phyloP scores from a whole-genome alignment of 768 basidiomycete species.

The Panellus pusillus region DNA sequence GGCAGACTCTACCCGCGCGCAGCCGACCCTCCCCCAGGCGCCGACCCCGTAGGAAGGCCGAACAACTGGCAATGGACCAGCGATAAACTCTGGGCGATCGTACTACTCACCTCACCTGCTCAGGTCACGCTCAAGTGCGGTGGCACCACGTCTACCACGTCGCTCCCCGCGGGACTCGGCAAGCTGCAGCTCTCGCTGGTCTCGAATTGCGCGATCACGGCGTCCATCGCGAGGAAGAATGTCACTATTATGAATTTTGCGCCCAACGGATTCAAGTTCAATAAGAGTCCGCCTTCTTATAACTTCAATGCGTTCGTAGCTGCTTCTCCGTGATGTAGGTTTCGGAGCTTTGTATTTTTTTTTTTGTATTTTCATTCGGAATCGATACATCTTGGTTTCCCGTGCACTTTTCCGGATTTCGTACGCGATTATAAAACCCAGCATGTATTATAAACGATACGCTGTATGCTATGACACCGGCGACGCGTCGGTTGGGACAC shows the following conservation, averaged over 20 bases:
- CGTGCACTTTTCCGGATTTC: too few relatives aligned
- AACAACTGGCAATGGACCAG: slow-evolving; percentile 50
- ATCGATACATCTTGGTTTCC: background rate
- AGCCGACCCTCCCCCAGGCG: slow-evolving; percentile 28
- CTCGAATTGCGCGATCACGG: slow-evolving; percentile 30
- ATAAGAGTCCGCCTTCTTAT: slow-evolving; percentile 50
- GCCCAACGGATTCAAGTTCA: slow-evolving; percentile 49
- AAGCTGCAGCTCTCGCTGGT: slow-evolving; percentile 53
- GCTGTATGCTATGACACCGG: too few relatives aligned
- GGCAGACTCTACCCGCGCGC: slow-evolving; percentile 57
- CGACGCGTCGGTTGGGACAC: background rate
- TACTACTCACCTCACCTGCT: slow-evolving; percentile 49
- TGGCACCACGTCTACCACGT: slow-evolving; percentile 29
- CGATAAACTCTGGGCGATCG: slow-evolving; percentile 62
- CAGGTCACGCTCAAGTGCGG: slow-evolving; percentile 44
- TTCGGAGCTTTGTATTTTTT: background rate
- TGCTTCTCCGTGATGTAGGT: slow-evolving; percentile 26
- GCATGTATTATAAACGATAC: too few relatives aligned
- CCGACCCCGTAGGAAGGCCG: slow-evolving; percentile 52
- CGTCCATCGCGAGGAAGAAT: slow-evolving; percentile 36
- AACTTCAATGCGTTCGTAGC: slow-evolving; percentile 69
- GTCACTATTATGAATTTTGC: slow-evolving; percentile 38
- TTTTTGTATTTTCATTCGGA: background rate
- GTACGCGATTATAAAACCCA: too few relatives aligned
- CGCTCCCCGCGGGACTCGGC: slow-evolving; percentile 45